phyloP scores from a whole-genome alignment of 768 basidiomycete species.

The Trametes cingulata region DNA sequence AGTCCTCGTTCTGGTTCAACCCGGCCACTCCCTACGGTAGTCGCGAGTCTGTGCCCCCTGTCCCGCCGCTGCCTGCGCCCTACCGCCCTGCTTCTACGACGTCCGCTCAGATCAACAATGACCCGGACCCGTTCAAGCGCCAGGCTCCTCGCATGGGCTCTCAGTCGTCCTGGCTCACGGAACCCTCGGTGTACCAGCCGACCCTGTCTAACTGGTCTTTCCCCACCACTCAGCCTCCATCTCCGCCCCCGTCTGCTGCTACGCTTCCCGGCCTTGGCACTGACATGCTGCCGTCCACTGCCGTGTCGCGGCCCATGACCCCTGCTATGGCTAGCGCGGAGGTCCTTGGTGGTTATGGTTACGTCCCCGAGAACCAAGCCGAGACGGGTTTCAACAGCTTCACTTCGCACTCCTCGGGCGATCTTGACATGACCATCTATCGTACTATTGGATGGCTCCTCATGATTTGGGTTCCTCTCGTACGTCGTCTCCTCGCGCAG shows the following conservation, averaged over 20 bases:
- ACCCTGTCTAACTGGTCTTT: constrained; percentile 71
- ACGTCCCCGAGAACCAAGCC: constrained; percentile 47
- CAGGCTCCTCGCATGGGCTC: constrained; percentile 55
- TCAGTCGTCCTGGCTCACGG: constrained; percentile 75
- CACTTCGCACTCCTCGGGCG: constrained; percentile 43
- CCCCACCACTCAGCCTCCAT: constrained; percentile 45
- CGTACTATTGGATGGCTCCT: constrained; percentile 65
- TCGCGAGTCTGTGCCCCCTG: constrained; percentile 54
- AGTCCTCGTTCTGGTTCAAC: constrained; percentile 67
- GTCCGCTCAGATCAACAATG: constrained; percentile 40
- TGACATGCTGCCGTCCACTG: constrained; percentile 38
- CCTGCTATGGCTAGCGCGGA: constrained; percentile 58
- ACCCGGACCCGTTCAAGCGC: constrained; percentile 65
- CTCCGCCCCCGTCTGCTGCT: constrained; percentile 36
- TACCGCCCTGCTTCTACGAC: constrained; percentile 51
- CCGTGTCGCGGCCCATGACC: constrained; percentile 48
- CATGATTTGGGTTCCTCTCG: constrained; percentile 68
- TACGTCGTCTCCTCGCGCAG: constrained; percentile 38
- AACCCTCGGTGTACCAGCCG: constrained; percentile 55
- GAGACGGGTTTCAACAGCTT: constrained; percentile 56
- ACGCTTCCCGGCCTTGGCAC: constrained; percentile 44
- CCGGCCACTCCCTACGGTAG: constrained; percentile 41
- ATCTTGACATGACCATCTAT: constrained; percentile 55
- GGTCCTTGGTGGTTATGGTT: constrained; percentile 72
- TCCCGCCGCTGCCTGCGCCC: constrained; percentile 55